Evolutionary conservation across 345 rosid species (phyloP), one percentile per base, ranked within the genome.

Genomic region (Hirschfeldia incana): DNA sequence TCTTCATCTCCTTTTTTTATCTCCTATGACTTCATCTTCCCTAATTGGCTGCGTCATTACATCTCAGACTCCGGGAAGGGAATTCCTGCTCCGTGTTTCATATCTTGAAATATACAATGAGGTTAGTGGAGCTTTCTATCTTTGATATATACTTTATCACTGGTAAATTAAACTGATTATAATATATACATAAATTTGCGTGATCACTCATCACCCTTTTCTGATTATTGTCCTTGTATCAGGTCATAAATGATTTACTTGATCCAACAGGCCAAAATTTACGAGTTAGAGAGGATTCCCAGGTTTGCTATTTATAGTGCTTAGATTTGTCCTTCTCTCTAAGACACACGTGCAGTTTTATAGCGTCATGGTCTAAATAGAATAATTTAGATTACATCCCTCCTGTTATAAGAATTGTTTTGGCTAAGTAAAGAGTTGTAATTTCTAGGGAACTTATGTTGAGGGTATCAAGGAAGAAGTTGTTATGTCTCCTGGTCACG

Each of bases 381-480:
- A 59, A 59, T 34, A 30, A 16, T 5, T 67, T 69, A 44, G 68
- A 68, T 53, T 44, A 51, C 74, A 44, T 74, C 28, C 60, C 33
- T 36, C 12, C 15, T 55, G 28, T 55, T 62, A 15, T 61, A 28
- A 29, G 39, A 44, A 36, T 34, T 26, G 26, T 44, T 53, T 68
- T 55, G 66, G 44, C 67, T 67, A 37, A 77, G 39, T 13, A 17
- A 12, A 28, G 69, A 10, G 16, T 33, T 33, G 75, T 53, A 15
- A 5, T 69, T 85, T 73, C 44, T 83, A 96, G 99, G 99, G 99
- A 33, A 96, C 99, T 59, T 96, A 96, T 57, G 99, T 96, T 49
- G 99, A 96, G 85, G 99, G 99, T 67, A 90, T 96, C 82, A 96
- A 93, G 83, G 99, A 96, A 87, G 98, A 96, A 85, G 98, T 96